These are phyloP conservation scores for Apiospora kogelbergensis DNA, from an alignment of 2,329 filamentous ascomycete species.

Conservation along the genomic window DNA sequence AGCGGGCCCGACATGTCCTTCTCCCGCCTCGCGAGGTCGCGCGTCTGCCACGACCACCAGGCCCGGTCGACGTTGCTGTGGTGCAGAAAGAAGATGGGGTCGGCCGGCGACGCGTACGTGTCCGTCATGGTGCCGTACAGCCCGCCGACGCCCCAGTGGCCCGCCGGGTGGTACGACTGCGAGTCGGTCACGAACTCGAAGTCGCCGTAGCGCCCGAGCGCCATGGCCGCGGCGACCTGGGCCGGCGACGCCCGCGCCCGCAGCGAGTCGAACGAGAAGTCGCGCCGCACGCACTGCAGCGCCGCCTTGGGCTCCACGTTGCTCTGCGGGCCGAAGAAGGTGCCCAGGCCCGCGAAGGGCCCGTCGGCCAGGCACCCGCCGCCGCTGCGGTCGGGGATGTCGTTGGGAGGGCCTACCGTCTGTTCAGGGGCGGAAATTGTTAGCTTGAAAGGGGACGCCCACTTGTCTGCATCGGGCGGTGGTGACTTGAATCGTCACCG, in stretches of 20 bases:
- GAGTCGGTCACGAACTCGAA: constrained; percentile 1
- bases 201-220: neutral
- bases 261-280: constrained; percentile 6
- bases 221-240: neutral
- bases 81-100: constrained; percentile 13
- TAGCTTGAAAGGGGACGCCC: no score
- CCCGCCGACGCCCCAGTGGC: constrained; percentile 14
- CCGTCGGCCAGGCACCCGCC: neutral
- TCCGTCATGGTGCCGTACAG: constrained; percentile 15
- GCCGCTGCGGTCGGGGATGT: constrained; percentile 4
- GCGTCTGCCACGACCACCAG: constrained; percentile 7
- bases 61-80: constrained; percentile 11
- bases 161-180: constrained; percentile 8
- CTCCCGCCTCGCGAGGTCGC: neutral
- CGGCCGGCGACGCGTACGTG: constrained; percentile 8
- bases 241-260: neutral
- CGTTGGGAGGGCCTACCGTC: neutral
- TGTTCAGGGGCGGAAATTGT: neutral
- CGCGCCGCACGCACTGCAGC: neutral
- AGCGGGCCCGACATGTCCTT: constrained; percentile 13
- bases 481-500: no score
- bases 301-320: neutral
- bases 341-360: neutral
- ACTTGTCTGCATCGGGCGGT: no score
- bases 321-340: neutral